Percentiles rank a stretch among this genome's conserved stretches.
Conservation (phyloP, 2,329 filamentous ascomycete genomes). For the Pyrenophora graminea region DNA sequence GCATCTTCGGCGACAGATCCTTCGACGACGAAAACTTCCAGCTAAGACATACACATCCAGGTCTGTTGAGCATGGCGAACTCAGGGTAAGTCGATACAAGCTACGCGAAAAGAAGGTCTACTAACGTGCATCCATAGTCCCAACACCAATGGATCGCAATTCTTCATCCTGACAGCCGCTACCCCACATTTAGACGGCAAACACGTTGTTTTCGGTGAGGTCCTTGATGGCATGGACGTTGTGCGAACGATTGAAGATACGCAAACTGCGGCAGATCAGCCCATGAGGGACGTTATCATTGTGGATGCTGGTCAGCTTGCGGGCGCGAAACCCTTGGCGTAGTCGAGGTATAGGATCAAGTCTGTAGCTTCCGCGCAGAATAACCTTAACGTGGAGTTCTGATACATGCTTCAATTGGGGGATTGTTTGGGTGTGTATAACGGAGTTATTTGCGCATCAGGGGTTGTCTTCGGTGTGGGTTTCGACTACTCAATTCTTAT, state of each 20-base stretch:
- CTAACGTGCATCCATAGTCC: constrained; percentile 54
- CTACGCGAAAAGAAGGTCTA: background rate
- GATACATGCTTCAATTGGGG: too few relatives aligned
- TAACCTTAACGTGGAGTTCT: too few relatives aligned
- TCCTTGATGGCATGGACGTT: constrained; percentile 86
- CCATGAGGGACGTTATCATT: constrained; percentile 11
- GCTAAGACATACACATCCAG: constrained; percentile 90
- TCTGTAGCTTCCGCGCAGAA: too few relatives aligned
- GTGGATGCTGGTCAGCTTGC: constrained; percentile 11
- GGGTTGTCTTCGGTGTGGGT: too few relatives aligned
- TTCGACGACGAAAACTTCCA: constrained; percentile 93
- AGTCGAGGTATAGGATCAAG: too few relatives aligned
- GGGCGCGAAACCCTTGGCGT: constrained; percentile 8
- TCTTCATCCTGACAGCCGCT: constrained; percentile 97
- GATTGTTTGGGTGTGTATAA: too few relatives aligned
- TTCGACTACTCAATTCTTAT: too few relatives aligned
- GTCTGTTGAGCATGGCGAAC: constrained; percentile 96
- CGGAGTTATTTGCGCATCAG: too few relatives aligned
- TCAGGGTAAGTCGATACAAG: constrained; percentile 55
- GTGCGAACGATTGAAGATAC: constrained; percentile 92
- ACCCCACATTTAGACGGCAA: constrained; percentile 93
- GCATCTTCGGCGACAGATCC: constrained; percentile 78
- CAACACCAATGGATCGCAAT: constrained; percentile 94
- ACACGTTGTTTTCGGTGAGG: constrained; percentile 92
- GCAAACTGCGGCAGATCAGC: constrained; percentile 46